Evolutionary conservation across 495 filamentous ascomycete genomes (phyloP), one percentile per base, ranked within the genome.

Genomic region (Daldinia concentrica): DNA sequence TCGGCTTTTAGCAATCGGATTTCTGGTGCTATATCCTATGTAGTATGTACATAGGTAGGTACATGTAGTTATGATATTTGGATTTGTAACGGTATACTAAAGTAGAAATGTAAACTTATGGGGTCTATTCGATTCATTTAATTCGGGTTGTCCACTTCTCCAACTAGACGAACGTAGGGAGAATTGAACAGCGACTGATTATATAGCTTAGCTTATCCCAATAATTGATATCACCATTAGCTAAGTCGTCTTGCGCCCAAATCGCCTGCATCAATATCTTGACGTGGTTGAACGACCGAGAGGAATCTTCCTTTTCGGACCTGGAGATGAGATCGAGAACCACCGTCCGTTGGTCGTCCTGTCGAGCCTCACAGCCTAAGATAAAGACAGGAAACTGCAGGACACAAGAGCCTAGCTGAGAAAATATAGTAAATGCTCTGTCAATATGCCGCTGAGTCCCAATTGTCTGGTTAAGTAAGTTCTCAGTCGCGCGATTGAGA

Each of bases 231-330:
- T 74, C 73, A 17, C 66, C 17, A 19, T 76, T 68, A 1, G 76
- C 78, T 9, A 82, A 76, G 50, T 82, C 79, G 52, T 81, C 77
- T 62, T 80, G 79, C 32, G 76, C 77, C 80, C 78, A 81, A 14
- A 79, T 57, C 6, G 73, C 77, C 45, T 80, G 71, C 30, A 82
- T 48, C 54, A 80, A 41, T 24, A 70, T 36, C 52, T 71, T 64
- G 19, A 77, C 62, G 34, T 70, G 66, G 52, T 78, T 62, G 61
- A 78, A 69, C 15, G 71, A 73, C n/a, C 77, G 63, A 8, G 76
- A 74, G 24, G 66, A 57, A 12, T 57, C 60, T 12, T 59, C 64
- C 27, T 62, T 74, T 43, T 77, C 78, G 26, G 74, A 71, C 55
- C 76, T 76, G 14, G 71, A 6, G 24, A 80, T 74, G 5, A 79